Evolutionary conservation across 1,284 basidiomycete genomes (phyloP), one percentile per base, ranked within the genome.

Genomic region (Sphaerobolus stellatus): DNA sequence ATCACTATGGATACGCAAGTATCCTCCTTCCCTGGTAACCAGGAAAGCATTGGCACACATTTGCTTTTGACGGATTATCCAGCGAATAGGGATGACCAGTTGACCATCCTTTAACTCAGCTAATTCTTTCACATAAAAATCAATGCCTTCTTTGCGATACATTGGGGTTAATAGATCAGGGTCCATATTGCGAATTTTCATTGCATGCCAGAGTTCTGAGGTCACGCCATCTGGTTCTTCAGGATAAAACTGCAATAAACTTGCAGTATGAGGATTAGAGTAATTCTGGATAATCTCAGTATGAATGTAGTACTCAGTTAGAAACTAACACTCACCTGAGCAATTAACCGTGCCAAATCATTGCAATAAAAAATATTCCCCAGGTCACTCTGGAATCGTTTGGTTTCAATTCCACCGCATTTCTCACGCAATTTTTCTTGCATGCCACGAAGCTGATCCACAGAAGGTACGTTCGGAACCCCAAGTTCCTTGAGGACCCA

Each of bases 321-420:
- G n/a, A n/a, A n/a, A n/a, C n/a, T n/a, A n/a, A n/a, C n/a, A 27
- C 28, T 11, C 50, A 67, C 65, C 57, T 56, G 60, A 27, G 64
- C 61, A 3, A 68, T 61, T 20, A 62, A 56, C 11, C 52, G 51
- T 14, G 50, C 58, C 3, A 66, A 41, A 25, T 63, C 57, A 49
- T 68, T 70, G 33, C 68, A 51, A 56, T 66, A 70, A 34, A 68
- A 67, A 4, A 62, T 52, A 28, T 67, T 67, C 13, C 64, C 64
- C 8, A 24, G 27, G 18, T 48, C 61, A 62, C 20, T 46, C 30
- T 24, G 62, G 38, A 7, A 50, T 44, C 27, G 64, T 57, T 18
- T 65, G 3, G 59, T 61, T 8, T 64, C 68, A 1, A 69, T 62
- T 45, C 62, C 48, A 3, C n/a, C n/a, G n/a, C n/a, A n/a, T n/a